phyloP scores from a whole-genome alignment of 176 grass and related monocot species.

The Oryza glumipatula region DNA sequence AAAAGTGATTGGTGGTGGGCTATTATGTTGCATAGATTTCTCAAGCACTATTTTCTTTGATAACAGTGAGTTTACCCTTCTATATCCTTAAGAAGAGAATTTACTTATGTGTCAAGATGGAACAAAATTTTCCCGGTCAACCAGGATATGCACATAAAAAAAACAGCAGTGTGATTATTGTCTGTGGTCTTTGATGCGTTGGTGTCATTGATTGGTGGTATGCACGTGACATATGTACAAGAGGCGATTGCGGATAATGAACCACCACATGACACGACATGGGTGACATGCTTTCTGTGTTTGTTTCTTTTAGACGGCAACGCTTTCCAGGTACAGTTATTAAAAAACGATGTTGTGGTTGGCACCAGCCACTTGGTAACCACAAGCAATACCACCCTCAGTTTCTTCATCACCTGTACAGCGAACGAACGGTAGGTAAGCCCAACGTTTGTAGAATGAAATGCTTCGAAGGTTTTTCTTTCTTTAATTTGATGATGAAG shows the following conservation, averaged over 20 bases:
- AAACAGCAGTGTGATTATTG: not conserved
- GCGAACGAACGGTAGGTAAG: not conserved
- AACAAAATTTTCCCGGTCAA: not conserved
- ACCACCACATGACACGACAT: not conserved
- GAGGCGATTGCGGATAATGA: not conserved
- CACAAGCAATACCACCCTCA: not conserved
- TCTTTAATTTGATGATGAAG: too few species aligned
- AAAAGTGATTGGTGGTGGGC: too few species aligned
- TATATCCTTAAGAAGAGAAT: not conserved
- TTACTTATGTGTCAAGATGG: not conserved
- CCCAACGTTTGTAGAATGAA: not conserved
- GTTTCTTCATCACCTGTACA: not conserved
- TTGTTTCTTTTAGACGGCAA: conserved; percentile 1
- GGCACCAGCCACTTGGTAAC: not conserved
- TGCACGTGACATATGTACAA: not conserved
- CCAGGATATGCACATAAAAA: not conserved
- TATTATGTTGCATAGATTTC: too few species aligned
- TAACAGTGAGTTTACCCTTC: not conserved
- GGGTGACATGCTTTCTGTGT: not conserved
- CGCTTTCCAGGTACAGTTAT: not conserved
- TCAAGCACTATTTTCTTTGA: not conserved
- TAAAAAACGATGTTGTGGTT: not conserved
- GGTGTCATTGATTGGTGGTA: not conserved
- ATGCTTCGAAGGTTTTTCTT: not conserved
- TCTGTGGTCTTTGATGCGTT: not conserved